Percentiles rank a stretch among this genome's conserved stretches.
Evolutionary conservation across 129 eudicot species (phyloP).

Genomic region (Kitagawia praeruptora): DNA sequence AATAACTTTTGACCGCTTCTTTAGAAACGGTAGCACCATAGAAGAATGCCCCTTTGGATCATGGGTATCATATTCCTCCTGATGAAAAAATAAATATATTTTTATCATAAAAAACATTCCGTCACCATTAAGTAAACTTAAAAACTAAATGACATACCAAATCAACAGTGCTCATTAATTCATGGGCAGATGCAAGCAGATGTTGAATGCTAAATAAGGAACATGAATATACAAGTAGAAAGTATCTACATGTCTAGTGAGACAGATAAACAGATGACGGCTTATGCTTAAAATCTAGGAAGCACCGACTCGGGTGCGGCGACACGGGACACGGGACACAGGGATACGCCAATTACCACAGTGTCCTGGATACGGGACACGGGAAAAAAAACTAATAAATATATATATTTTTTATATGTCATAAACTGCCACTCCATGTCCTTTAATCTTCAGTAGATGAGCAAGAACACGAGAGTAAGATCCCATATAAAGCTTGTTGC

Average conservation of each 20-base stretch:
- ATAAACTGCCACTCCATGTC: too few relatives aligned
- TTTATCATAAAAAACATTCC: background rate
- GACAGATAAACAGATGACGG: too few relatives aligned
- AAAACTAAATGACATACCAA: background rate
- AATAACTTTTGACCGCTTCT: conserved; percentile 79
- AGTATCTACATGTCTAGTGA: background rate
- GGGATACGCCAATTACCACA: too few relatives aligned
- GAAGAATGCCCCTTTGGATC: conserved; percentile 87
- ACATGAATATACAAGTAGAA: background rate
- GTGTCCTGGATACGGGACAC: too few relatives aligned
- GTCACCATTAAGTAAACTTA: background rate
- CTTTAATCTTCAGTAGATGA: too few relatives aligned
- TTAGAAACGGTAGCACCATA: conserved; percentile 67
- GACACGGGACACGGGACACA: too few relatives aligned
- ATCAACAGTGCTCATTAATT: background rate
- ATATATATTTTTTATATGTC: too few relatives aligned
- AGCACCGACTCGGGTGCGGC: too few relatives aligned
- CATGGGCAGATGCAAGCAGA: background rate
- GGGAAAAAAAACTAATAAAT: too few relatives aligned
- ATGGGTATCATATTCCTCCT: conserved; percentile 95
- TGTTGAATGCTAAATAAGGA: background rate
- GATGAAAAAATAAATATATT: conserved; percentile 11
- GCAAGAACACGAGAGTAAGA: too few relatives aligned
- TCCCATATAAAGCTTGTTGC: too few relatives aligned
- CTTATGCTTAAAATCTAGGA: too few relatives aligned